Percentiles rank a stretch among this genome's conserved stretches.
Conservation (phyloP, 345 rosid genomes). For the Leavenworthia alabamica region DNA sequence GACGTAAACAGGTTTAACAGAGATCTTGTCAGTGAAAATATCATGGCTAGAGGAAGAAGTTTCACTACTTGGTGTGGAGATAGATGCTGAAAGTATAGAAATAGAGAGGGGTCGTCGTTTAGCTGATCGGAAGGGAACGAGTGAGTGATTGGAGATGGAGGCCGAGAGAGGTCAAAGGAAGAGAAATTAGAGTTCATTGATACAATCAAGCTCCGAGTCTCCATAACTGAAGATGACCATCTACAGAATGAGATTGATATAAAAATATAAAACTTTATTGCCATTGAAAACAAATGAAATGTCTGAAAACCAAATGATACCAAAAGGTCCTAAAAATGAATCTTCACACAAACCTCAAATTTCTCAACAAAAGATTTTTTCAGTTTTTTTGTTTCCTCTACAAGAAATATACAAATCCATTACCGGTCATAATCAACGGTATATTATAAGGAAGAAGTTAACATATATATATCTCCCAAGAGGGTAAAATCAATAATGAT, state of each 20-base stretch:
- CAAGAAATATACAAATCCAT: constrained; percentile 31
- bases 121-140: not conserved
- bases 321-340: not conserved
- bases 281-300: constrained; percentile 8
- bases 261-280: not conserved
- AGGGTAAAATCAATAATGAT: constrained; percentile 18
- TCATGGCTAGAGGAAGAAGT: not conserved
- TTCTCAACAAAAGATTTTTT: constrained; percentile 21
- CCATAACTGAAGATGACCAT: constrained; percentile 16
- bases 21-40: not conserved
- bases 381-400: constrained; percentile 27
- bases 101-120: constrained; percentile 15
- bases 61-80: constrained; percentile 27
- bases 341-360: constrained; percentile 13
- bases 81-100: constrained; percentile 28
- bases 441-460: constrained; percentile 9
- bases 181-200: constrained; percentile 18
- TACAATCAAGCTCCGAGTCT: constrained; percentile 7
- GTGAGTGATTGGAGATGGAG: constrained; percentile 13
- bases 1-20: constrained; percentile 48
- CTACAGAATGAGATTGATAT: too few relatives aligned
- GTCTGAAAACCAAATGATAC: constrained; percentile 3
- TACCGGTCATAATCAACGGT: constrained; percentile 19
- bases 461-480: constrained; percentile 23
- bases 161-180: constrained; percentile 18